Percentiles rank a stretch among this genome's conserved stretches.
phyloP scores from a whole-genome alignment of 805 yeast species.

The Saccharomycopsis fermentans region DNA sequence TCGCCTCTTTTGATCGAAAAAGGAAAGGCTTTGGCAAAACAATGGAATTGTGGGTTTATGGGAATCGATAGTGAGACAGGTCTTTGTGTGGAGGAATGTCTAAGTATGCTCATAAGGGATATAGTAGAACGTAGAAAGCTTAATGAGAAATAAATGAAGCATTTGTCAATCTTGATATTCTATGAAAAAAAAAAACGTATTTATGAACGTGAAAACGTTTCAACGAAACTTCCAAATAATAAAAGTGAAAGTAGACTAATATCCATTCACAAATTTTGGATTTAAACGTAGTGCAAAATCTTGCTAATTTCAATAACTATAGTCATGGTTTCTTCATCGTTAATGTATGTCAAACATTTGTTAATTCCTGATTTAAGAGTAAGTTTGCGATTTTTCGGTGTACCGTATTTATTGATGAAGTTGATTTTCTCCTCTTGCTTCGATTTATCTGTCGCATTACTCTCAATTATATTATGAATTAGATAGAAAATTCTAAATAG shows the following conservation, averaged over 20 bases:
- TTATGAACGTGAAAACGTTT: too few species aligned
- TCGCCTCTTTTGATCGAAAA: conserved; percentile 49
- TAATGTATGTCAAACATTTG: neutral
- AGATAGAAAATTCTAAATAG: conserved; percentile 13
- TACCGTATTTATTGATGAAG: neutral
- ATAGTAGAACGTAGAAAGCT: conserved; percentile 33
- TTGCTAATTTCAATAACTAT: conserved; percentile 7
- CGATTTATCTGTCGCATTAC: neutral
- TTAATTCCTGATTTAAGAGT: conserved; percentile 9
- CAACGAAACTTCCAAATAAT: too few species aligned
- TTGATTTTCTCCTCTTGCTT: neutral
- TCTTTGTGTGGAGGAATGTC: conserved; percentile 43
- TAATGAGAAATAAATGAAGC: neutral
- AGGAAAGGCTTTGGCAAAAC: conserved; percentile 46
- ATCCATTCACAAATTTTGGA: neutral
- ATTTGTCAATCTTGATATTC: neutral
- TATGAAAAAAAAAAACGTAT: too few species aligned
- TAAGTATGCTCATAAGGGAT: conserved; percentile 51
- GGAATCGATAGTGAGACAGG: conserved; percentile 46
- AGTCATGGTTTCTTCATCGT: conserved; percentile 9
- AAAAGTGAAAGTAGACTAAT: too few species aligned
- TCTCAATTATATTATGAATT: conserved; percentile 9
- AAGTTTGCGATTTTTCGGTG: neutral
- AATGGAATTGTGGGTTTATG: conserved; percentile 60
- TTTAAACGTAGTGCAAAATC: neutral